These are phyloP conservation scores for Aspergillus luchuensis DNA, from an alignment of 2,329 filamentous ascomycete species.

Conservation along the genomic window DNA sequence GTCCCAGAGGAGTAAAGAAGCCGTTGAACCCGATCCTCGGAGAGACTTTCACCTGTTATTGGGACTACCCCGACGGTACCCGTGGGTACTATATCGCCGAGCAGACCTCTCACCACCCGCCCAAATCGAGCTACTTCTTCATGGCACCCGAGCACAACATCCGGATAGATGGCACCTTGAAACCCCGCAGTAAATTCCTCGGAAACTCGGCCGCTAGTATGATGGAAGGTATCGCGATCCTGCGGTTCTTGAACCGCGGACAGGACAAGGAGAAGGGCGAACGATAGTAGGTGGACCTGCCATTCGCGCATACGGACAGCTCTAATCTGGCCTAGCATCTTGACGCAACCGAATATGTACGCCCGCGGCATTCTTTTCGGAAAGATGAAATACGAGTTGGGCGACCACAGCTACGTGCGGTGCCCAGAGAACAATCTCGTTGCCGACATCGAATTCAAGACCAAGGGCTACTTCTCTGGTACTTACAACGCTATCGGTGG, in stretches of 20 bases:
- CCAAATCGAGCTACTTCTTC: conserved; percentile 99
- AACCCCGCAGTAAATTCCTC: conserved; percentile 90
- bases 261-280: conserved; percentile 66
- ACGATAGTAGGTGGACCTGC: conserved; percentile 69
- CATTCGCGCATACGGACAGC: conserved; percentile 5
- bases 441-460: conserved; percentile 97
- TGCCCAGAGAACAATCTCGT: conserved; percentile 85
- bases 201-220: conserved; percentile 96
- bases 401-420: conserved; percentile 89
- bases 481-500: conserved; percentile 96
- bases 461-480: conserved; percentile 94
- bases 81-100: conserved; percentile 95
- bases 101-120: conserved; percentile 96
- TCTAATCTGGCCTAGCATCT: conserved; percentile 59
- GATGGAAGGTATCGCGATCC: conserved; percentile 94
- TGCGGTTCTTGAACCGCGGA: conserved; percentile 79
- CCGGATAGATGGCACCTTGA: conserved; percentile 91
- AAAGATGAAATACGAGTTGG: conserved; percentile 99
- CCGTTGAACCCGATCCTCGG: conserved; percentile 95
- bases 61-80: conserved; percentile 84
- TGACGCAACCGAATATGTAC: conserved; percentile 99
- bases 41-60: conserved; percentile 92
- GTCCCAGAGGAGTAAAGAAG: conserved; percentile 86
- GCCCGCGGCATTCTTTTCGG: conserved; percentile 94
- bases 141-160: conserved; percentile 93